These are phyloP conservation scores for Phialophora verrucosa DNA, from an alignment of 2,329 filamentous ascomycete species.

Conservation along the genomic window DNA sequence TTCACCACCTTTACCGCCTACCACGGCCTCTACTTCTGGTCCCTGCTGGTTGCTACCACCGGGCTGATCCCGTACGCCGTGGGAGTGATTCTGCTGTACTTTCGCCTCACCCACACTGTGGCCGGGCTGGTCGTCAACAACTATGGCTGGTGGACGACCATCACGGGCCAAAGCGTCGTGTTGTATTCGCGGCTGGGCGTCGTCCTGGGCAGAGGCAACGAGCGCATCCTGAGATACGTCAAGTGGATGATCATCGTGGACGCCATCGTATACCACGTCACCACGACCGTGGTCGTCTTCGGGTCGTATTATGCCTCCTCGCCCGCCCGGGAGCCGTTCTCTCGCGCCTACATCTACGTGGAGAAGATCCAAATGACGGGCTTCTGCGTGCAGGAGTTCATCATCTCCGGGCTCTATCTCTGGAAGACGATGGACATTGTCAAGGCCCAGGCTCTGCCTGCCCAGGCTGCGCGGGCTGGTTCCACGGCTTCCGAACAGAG, in stretches of 20 bases:
- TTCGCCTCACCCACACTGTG: slow-evolving; percentile 42
- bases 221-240: slow-evolving; percentile 47
- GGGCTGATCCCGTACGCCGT: slow-evolving; percentile 55
- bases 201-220: slow-evolving; percentile 43
- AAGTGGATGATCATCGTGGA: slow-evolving; percentile 55
- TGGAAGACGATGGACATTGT: slow-evolving; percentile 59
- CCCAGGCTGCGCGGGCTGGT: no score
- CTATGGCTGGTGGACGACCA: slow-evolving; percentile 55
- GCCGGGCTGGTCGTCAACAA: slow-evolving; percentile 43
- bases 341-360: slow-evolving; percentile 51
- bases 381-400: slow-evolving; percentile 61
- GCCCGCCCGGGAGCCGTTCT: slow-evolving; percentile 37
- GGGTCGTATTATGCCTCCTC: slow-evolving; percentile 44
- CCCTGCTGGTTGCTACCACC: slow-evolving; percentile 49
- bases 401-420: slow-evolving; percentile 51
- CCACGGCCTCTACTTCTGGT: slow-evolving; percentile 58
- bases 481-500: slow-evolving; percentile 40
- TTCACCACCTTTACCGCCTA: slow-evolving; percentile 56
- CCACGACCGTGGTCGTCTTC: slow-evolving; percentile 53
- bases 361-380: slow-evolving; percentile 63
- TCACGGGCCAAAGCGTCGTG: slow-evolving; percentile 57
- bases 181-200: slow-evolving; percentile 59
- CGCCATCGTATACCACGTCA: slow-evolving; percentile 50
- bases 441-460: slow-evolving; percentile 40
- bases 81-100: slow-evolving; percentile 56